Conservation (phyloP, 495 filamentous ascomycete genomes). For the Podospora pseudopauciseta region DNA sequence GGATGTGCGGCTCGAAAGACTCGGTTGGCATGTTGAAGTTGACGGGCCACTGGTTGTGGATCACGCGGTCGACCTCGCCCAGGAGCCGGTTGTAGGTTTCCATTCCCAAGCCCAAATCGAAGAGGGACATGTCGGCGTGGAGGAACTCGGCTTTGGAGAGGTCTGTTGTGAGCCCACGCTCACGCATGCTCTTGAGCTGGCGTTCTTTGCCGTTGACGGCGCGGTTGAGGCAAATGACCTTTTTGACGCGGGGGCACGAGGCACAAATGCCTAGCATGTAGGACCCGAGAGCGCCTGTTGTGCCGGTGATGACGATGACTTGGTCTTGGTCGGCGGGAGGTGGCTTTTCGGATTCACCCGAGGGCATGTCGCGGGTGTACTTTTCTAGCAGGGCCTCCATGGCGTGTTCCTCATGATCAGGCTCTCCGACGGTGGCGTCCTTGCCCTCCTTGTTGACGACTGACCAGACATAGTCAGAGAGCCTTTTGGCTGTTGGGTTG, state of each 20-base stretch:
- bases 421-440: constrained; percentile 15
- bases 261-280: constrained; percentile 51
- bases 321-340: constrained; percentile 35
- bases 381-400: constrained; percentile 39
- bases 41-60: constrained; percentile 63
- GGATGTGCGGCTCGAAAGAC: constrained; percentile 54
- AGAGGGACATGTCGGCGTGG: constrained; percentile 44
- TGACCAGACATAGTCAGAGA: constrained; percentile 34
- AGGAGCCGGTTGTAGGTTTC: constrained; percentile 40
- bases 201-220: constrained; percentile 34
- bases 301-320: constrained; percentile 55
- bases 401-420: constrained; percentile 26
- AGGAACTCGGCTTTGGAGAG: constrained; percentile 49
- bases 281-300: constrained; percentile 57
- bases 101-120: constrained; percentile 43
- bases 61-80: constrained; percentile 44
- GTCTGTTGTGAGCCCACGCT: constrained; percentile 36
- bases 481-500: constrained; percentile 35
- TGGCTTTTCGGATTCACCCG: constrained; percentile 26
- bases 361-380: constrained; percentile 36
- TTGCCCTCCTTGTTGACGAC: constrained; percentile 18
- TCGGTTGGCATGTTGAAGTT: constrained; percentile 57
- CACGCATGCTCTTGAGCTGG: constrained; percentile 30
- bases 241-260: constrained; percentile 36
- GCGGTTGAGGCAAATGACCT: constrained; percentile 57